A percentile compares a stretch with the other conserved stretches of the same genome.
Conservation (phyloP, 202 grass and related monocot species). For the Saccharum hybrid region DNA sequence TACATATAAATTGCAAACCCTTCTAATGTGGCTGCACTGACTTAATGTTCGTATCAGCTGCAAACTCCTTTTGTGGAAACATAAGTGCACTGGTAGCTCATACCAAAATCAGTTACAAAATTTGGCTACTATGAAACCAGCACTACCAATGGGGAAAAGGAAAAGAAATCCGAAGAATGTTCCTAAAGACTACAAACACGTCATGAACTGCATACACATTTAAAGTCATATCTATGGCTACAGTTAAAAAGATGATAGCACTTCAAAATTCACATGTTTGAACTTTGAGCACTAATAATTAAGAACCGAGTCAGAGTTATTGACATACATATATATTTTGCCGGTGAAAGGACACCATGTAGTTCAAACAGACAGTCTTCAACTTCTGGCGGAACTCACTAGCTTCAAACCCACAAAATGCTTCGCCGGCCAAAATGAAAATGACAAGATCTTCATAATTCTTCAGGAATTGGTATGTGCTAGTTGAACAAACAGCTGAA, state of each 20-base stretch:
- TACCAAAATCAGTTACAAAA: constrained; percentile 36
- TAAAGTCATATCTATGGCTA: constrained; percentile 29
- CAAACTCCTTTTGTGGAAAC: constrained; percentile 6
- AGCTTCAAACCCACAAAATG: constrained; percentile 95
- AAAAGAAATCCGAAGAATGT: constrained; percentile 4
- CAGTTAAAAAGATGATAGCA: constrained; percentile 17
- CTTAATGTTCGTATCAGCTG: constrained; percentile 20
- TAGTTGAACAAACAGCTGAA: constrained; percentile 87
- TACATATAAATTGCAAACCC: constrained; percentile 19
- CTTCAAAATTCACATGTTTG: constrained; percentile 10
- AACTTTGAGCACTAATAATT: constrained; percentile 24
- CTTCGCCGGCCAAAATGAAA: constrained; percentile 97
- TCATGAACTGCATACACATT: constrained; percentile 24
- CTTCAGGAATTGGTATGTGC: constrained; percentile 95
- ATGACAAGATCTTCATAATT: constrained; percentile 96
- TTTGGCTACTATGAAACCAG: background rate
- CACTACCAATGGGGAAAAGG: constrained; percentile 9
- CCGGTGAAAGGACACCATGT: constrained; percentile 77
- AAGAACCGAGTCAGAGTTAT: constrained; percentile 36
- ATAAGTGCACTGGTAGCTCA: constrained; percentile 1
- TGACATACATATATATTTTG: constrained; percentile 97
- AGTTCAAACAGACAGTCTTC: constrained; percentile 87
- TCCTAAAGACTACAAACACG: constrained; percentile 20
- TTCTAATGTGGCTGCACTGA: constrained; percentile 24
- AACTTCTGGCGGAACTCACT: constrained; percentile 92